A percentile compares a stretch with the other conserved stretches of the same genome.
Conservation (phyloP, 2,329 filamentous ascomycete species). For the Ploettnerulaceae sp. region DNA sequence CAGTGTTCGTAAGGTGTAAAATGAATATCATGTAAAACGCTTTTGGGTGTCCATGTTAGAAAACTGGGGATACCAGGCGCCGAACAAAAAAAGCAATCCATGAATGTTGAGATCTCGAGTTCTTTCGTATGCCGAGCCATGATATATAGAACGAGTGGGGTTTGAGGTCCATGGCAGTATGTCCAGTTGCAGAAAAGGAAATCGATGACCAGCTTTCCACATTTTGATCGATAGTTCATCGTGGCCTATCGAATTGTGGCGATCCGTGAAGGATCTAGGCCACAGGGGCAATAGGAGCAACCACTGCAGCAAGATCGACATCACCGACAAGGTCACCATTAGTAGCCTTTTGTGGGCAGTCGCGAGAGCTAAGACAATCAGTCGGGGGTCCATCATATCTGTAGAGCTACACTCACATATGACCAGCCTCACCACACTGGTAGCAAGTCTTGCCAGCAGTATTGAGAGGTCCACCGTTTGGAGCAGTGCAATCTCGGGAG, state of each 20-base stretch:
- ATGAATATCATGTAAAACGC: slow-evolving; percentile 32
- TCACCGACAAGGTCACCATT: slow-evolving; percentile 43
- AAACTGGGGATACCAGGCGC: slow-evolving; percentile 33
- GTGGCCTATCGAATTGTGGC: slow-evolving; percentile 30
- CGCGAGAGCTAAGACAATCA: slow-evolving; percentile 18
- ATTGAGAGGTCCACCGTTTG: slow-evolving; percentile 92
- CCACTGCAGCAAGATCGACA: slow-evolving; percentile 36
- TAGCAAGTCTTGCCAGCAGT: slow-evolving; percentile 98
- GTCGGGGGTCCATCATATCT: not conserved
- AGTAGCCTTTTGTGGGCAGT: slow-evolving; percentile 62
- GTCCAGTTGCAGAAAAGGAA: slow-evolving; percentile 32
- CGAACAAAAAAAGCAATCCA: slow-evolving; percentile 30
- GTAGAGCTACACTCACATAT: slow-evolving; percentile 63
- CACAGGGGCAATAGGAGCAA: slow-evolving; percentile 40
- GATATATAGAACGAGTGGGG: slow-evolving; percentile 31
- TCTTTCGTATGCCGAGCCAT: slow-evolving; percentile 30
- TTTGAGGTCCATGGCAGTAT: slow-evolving; percentile 26
- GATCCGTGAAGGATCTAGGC: slow-evolving; percentile 35
- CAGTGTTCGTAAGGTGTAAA: slow-evolving; percentile 33
- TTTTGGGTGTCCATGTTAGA: slow-evolving; percentile 27
- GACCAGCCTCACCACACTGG: slow-evolving; percentile 89
- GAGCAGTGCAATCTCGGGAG: slow-evolving; percentile 82
- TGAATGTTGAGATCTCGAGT: slow-evolving; percentile 21
- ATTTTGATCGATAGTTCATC: slow-evolving; percentile 32
- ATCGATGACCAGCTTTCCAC: slow-evolving; percentile 30